Evolutionary conservation across 2,329 filamentous ascomycete species (phyloP).

Genomic region (Scytalidium lignicola): DNA sequence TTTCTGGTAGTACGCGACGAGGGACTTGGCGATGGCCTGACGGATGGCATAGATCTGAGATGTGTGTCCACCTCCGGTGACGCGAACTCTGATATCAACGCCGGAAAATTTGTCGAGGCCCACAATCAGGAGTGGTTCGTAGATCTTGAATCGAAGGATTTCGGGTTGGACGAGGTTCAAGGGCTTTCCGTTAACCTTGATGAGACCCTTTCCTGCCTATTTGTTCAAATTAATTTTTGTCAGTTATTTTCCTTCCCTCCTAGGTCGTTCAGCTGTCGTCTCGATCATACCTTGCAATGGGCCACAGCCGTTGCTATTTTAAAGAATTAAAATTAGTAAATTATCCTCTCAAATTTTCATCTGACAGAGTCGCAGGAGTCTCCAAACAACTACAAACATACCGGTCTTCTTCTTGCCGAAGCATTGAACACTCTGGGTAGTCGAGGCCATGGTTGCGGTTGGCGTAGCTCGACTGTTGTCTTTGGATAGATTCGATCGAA

Average conservation of each 20-base stretch:
- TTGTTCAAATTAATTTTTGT: conserved; percentile 15
- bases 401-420: conserved; percentile 94
- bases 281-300: conserved; percentile 65
- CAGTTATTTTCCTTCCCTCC: conserved; percentile 13
- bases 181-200: conserved; percentile 98
- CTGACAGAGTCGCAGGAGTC: no score
- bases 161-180: conserved; percentile 91
- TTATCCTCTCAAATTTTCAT: no score
- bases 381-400: conserved; percentile 7
- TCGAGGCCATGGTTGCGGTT: conserved; percentile 44
- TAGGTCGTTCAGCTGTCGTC: conserved; percentile 3
- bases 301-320: conserved; percentile 63
- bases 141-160: conserved; percentile 99
- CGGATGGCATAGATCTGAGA: conserved; percentile 98
- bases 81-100: conserved; percentile 96
- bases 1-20: conserved; percentile 99
- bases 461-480: conserved; percentile 4
- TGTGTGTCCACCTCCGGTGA: conserved; percentile 94
- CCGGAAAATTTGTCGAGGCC: conserved; percentile 95
- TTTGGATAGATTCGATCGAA: not conserved
- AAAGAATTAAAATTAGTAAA: conserved; percentile 29
- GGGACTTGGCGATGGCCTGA: conserved; percentile 96
- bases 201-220: conserved; percentile 76
- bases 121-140: conserved; percentile 96
- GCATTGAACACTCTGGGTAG: conserved; percentile 88